Evolutionary conservation across 495 filamentous ascomycete genomes (phyloP), one percentile per base, ranked within the genome.

Genomic region (Penicillium cosmopolitanum): DNA sequence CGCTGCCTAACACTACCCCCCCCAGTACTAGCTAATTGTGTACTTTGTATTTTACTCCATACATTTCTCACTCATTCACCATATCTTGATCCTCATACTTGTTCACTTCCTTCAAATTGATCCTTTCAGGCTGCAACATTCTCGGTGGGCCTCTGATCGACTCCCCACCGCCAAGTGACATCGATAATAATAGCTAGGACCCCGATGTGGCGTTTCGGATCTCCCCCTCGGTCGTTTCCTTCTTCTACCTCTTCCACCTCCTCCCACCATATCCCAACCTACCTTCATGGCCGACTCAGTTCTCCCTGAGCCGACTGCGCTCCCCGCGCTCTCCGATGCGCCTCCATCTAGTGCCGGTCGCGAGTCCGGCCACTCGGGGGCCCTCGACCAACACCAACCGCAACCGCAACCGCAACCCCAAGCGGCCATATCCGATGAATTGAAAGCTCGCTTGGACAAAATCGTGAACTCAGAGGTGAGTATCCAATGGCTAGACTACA

Each of bases 391-490:
- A 43, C 53, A 64, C 12, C 42, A 21, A 44, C 16, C 42, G n/a
- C 42, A 44, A 58, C 65, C 60, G 34, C 55, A 68, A 44, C 16
- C 42, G n/a, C 42, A 44, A 58, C 65, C 60, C 36, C 55, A 68
- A 25, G 63, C 63, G 21, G 56, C 63, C 51, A 64, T 76, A 31
- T 68, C 75, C 48, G 74, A 77, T 44, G 77, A 79, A 62, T 43
- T 77, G 53, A 78, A 77, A 54, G 70, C 71, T 64, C 75, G 75
- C 40, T 72, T 88, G 50, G 84, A 89, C 10, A 84, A 83, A 52
- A 82, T 91, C 23, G 73, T 90, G 33, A 81, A 87, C 64, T 91
- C 88, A 48, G 88, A 91, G 74, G 86, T 87, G 66, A 62, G 51
- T 44, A 15, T 19, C 16, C 56, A 53, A 11, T 48, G 9, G 46